These are phyloP conservation scores for Colletotrichum somersetense DNA, from an alignment of 2,329 filamentous ascomycete genomes.

Conservation along the genomic window DNA sequence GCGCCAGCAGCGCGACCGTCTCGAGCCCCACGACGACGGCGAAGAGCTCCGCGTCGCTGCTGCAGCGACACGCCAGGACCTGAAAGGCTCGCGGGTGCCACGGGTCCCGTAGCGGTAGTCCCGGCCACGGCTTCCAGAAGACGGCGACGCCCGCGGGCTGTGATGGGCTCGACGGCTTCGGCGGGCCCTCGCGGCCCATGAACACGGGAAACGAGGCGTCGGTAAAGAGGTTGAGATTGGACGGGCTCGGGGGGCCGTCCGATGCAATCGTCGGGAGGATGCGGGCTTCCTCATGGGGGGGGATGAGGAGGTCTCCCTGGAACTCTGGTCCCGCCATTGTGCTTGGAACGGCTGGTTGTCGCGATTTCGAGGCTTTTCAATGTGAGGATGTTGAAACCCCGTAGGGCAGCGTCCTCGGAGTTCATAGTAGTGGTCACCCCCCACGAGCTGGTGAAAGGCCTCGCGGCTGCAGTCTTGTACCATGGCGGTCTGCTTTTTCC, in stretches of 20 bases:
- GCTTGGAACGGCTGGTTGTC: too few species aligned
- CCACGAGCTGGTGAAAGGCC: not conserved
- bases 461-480: not conserved
- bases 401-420: too few species aligned
- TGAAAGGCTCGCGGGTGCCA: constrained; percentile 18
- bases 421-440: too few species aligned
- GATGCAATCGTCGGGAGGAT: not conserved
- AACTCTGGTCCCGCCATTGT: not conserved
- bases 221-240: constrained; percentile 17
- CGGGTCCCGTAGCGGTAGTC: not conserved
- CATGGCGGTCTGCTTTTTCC: not conserved
- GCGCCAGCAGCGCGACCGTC: constrained; percentile 7
- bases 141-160: constrained; percentile 19
- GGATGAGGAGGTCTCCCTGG: constrained; percentile 25
- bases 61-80: constrained; percentile 1
- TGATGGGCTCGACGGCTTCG: constrained; percentile 5
- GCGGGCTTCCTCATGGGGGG: not conserved
- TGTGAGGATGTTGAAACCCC: not conserved
- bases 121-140: constrained; percentile 20
- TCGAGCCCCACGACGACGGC: constrained; percentile 20
- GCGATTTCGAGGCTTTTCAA: not conserved
- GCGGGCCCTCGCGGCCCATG: not conserved
- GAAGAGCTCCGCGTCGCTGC: constrained; percentile 3
- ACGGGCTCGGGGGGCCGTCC: not conserved
- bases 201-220: constrained; percentile 16